Base-by-base conservation (phyloP, 78 protist genomes). In the Paulinella micropora region DNA sequence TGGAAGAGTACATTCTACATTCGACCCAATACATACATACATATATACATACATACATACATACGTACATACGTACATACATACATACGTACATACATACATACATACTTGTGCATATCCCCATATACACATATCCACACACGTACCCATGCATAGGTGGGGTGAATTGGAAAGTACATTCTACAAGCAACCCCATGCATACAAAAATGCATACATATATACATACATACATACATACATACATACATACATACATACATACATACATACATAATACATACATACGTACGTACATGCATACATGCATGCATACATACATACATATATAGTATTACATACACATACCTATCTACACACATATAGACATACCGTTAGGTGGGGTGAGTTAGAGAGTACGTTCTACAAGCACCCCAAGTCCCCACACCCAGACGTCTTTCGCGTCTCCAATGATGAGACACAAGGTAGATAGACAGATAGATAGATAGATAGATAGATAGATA, bases 351-450 rank as follows among this genome's bases (percentile, higher is more conserved):
- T 23, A 51, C 15, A 51, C 73, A 6, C 73, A 51, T 15, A 51
- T 51, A 51, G 32, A 51, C 15, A 51, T 51, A 51, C 73, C 32
- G 73, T 51, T 51, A 51, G 73, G 73, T 51, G 6, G 73, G 73
- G 73, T 3, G 77, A 39, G 41, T 29, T 89, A 0, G 88, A 89
- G 32, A 37, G 79, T 39, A 89, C 91, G 0, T 89, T 89, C 91
- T 89, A 89, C 88, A 89, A 89, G 86, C 91, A 89, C 31, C 91
- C 91, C 0, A 15, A 38, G 4, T 36, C 79, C 39, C 91, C 91
- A 32, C 91, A 89, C 36, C 87, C 87, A n/a, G 91, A 89, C 88
- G 39, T 89, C 0, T 89, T 89, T 15, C 79, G 91, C 37, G n/a
- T n/a, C n/a, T n/a, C n/a, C n/a, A n/a, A 40, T 85, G 40, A 35